Percentiles rank a stretch among this genome's conserved stretches.
Evolutionary conservation across 225 moss, liverwort and hornwort genomes (phyloP).

Genomic region (Marchantia paleacea): DNA sequence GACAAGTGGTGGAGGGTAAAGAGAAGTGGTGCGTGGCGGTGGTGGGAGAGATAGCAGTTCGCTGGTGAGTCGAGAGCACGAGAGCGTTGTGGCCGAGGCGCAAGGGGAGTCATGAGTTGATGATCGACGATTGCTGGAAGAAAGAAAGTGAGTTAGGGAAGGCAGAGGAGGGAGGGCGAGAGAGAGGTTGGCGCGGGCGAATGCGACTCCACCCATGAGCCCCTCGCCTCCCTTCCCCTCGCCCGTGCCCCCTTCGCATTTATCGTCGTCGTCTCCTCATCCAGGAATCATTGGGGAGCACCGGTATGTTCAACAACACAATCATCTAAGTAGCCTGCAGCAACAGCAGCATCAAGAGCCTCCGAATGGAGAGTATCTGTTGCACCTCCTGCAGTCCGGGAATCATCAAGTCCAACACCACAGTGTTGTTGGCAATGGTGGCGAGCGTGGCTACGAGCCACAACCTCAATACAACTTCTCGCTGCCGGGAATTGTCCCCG

Average conservation of each 20-base stretch:
- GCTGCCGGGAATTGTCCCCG: conserved; percentile 43
- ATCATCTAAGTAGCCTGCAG: conserved; percentile 22
- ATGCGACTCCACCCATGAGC: conserved; percentile 56
- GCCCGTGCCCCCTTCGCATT: conserved; percentile 42
- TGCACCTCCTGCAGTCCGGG: conserved; percentile 78
- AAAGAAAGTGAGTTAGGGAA: conserved; percentile 11
- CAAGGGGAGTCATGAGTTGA: neutral
- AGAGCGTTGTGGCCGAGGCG: neutral
- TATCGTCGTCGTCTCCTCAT: conserved; percentile 33
- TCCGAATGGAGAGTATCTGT: conserved; percentile 65
- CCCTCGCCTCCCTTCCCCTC: conserved; percentile 69
- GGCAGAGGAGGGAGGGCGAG: conserved; percentile 8
- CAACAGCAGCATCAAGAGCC: conserved; percentile 56
- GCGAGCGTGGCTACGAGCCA: conserved; percentile 38
- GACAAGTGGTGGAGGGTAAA: neutral
- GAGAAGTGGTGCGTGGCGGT: neutral
- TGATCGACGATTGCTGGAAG: conserved; percentile 7
- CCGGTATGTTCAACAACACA: conserved; percentile 24
- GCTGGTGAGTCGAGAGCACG: neutral
- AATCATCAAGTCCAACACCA: conserved; percentile 37
- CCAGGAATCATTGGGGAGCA: conserved; percentile 66
- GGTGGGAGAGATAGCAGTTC: neutral
- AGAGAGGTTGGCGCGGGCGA: conserved; percentile 27
- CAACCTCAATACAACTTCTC: conserved; percentile 40
- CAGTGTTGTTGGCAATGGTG: conserved; percentile 26